Percentiles rank a stretch among this genome's conserved stretches.
phyloP scores from a whole-genome alignment of 2,329 filamentous ascomycete species.

The Tolypocladium endophyticum region DNA sequence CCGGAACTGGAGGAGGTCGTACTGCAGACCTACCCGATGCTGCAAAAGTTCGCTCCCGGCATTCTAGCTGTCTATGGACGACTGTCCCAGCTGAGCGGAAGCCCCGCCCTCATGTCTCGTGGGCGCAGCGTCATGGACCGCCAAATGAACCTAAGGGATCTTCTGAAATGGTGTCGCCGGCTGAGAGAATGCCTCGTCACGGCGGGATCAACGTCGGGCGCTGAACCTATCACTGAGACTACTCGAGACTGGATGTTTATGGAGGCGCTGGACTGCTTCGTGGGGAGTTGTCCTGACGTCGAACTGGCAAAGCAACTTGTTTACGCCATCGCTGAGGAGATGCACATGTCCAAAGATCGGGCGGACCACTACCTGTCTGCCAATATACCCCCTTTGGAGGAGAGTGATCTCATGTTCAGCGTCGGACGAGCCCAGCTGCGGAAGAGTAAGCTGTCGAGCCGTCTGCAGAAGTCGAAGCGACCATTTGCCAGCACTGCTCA shows the following conservation, averaged over 20 bases:
- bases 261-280: slow-evolving; percentile 88
- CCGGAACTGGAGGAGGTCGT: slow-evolving; percentile 69
- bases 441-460: slow-evolving; percentile 41
- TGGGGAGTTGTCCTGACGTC: slow-evolving; percentile 63
- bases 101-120: slow-evolving; percentile 21
- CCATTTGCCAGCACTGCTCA: slow-evolving; percentile 85
- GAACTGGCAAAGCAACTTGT: slow-evolving; percentile 50
- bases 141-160: slow-evolving; percentile 61
- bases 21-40: slow-evolving; percentile 54
- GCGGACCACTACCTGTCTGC: slow-evolving; percentile 66
- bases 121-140: slow-evolving; percentile 34
- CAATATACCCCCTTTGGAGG: slow-evolving; percentile 60
- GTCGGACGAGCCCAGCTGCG: slow-evolving; percentile 58
- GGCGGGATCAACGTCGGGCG: slow-evolving; percentile 52
- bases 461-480: slow-evolving; percentile 40
- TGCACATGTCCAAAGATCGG: slow-evolving; percentile 76
- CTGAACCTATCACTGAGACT: slow-evolving; percentile 62
- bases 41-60: slow-evolving; percentile 51
- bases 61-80: slow-evolving; percentile 50
- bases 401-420: slow-evolving; percentile 43
- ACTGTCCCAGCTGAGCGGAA: slow-evolving; percentile 39
- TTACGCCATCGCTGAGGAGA: slow-evolving; percentile 67
- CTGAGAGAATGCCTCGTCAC: slow-evolving; percentile 55
- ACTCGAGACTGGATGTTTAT: slow-evolving; percentile 78
- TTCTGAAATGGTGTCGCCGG: slow-evolving; percentile 85